phyloP scores from a whole-genome alignment of 2,329 filamentous ascomycete species.

The Hymenoscyphus fructigenus region DNA sequence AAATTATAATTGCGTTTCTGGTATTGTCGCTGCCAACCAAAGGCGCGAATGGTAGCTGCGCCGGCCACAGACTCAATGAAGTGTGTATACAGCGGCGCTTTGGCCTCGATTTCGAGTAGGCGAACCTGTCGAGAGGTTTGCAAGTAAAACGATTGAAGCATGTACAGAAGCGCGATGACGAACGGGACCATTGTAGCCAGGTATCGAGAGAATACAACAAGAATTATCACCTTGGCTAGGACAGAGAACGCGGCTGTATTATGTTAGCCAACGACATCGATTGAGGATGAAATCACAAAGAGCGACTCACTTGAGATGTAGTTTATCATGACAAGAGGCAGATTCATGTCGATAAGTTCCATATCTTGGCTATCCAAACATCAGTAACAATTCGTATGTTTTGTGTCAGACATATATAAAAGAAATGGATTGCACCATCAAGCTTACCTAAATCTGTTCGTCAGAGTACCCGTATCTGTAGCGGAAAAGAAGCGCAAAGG shows the following conservation, averaged over 20 bases:
- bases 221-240: slow-evolving; percentile 6
- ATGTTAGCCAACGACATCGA: too few species aligned
- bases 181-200: slow-evolving; percentile 20
- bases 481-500: slow-evolving; percentile 16
- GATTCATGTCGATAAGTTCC: slow-evolving; percentile 19
- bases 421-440: too few species aligned
- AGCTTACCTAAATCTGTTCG: slow-evolving; percentile 12
- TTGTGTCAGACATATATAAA: not conserved
- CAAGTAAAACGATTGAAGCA: slow-evolving; percentile 43
- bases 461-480: slow-evolving; percentile 17
- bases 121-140: slow-evolving; percentile 49
- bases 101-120: slow-evolving; percentile 45
- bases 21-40: slow-evolving; percentile 47
- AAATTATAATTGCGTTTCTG: slow-evolving; percentile 28
- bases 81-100: slow-evolving; percentile 45
- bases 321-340: slow-evolving; percentile 2
- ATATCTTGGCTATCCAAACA: slow-evolving; percentile 22
- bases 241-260: too few species aligned
- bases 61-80: slow-evolving; percentile 48
- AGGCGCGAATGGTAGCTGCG: slow-evolving; percentile 53
- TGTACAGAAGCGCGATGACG: slow-evolving; percentile 10
- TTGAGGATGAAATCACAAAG: too few species aligned
- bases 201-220: slow-evolving; percentile 13
- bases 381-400: not conserved
- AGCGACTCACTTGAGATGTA: too few species aligned